Evolutionary conservation across 83 land plant species (phyloP), one percentile per base, ranked within the genome.

Genomic region (Thuja plicata): DNA sequence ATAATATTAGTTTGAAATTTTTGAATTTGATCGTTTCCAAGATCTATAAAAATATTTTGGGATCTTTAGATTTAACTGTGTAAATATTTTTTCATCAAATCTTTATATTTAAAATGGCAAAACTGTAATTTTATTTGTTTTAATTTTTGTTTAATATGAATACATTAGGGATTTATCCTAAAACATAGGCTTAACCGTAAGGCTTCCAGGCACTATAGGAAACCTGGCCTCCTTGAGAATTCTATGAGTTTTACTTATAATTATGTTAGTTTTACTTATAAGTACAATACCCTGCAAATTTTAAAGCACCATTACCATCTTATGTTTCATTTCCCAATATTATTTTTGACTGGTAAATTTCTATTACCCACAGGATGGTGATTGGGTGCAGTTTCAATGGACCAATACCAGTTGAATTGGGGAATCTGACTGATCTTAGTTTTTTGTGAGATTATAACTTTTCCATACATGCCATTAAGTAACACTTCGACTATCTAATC

Each of bases 371-470:
- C 52, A 9, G 52, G 52, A 48, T 48, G 52, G 12, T 10, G 12
- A 48, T 48, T 48, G 52, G 12, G 52, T 48, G 52, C 52, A 48
- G 1, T 48, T 48, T 48, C 12, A 48, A 48, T 17, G 84, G 84
- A 38, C 1, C 0, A 19, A 81, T 81, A 21, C 40, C 84, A 40
- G 7, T 0, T 40, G 84, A 81, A 81, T 3, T 38, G 48, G 84
- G 84, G 32, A 81, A 38, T n/a, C 45, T 81, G 24, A 43, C 5
- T 40, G 38, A 35, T 38, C 48, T 81, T 21, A 81, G 27, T 4
- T 81, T 81, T 81, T 37, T 81, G 84, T 81, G 38, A 32, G 84
- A 43, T 38, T 43, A 40, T 55, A 52, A 70, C 74, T 70, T 70
- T n/a, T 8, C 27, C 74, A 70, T n/a, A n/a, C 7, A 7, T 21